These are phyloP conservation scores for Elsinoe fawcettii DNA, from an alignment of 2,329 filamentous ascomycete genomes.

Conservation along the genomic window DNA sequence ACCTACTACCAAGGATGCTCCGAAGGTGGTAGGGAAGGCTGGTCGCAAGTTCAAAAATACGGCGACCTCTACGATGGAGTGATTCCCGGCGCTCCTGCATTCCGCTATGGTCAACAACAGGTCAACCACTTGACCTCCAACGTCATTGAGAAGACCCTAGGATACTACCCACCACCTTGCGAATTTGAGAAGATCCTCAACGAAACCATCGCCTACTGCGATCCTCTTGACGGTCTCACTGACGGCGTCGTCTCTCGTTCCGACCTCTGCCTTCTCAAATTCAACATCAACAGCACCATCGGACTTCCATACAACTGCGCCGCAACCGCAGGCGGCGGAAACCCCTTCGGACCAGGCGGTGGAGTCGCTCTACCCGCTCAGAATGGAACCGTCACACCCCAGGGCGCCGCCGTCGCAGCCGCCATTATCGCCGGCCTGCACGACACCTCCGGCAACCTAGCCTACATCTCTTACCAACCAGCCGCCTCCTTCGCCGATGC, in stretches of 20 bases:
- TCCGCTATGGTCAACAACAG: constrained; percentile 41
- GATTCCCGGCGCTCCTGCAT: constrained; percentile 41
- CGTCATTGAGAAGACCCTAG: constrained; percentile 34
- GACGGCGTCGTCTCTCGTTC: constrained; percentile 48
- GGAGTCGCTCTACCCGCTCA: constrained; percentile 22
- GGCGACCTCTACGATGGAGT: constrained; percentile 43
- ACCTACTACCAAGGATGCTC: constrained; percentile 50
- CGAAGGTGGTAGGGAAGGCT: constrained; percentile 45
- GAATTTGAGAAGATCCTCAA: constrained; percentile 47
- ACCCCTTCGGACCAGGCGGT: constrained; percentile 4
- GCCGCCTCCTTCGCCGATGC: constrained; percentile 30
- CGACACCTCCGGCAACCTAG: constrained; percentile 33
- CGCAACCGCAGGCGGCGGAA: constrained; percentile 22
- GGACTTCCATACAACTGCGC: constrained; percentile 42
- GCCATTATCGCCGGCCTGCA: constrained; percentile 35
- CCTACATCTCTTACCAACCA: constrained; percentile 35
- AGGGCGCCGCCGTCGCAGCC: constrained; percentile 30
- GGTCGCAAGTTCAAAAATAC: constrained; percentile 46
- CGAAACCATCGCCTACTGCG: constrained; percentile 48
- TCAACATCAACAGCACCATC: constrained; percentile 40
- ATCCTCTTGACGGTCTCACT: constrained; percentile 46
- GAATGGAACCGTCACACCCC: constrained; percentile 28
- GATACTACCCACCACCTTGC: constrained; percentile 39
- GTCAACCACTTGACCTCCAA: constrained; percentile 37
- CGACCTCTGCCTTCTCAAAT: constrained; percentile 41